Conservation (phyloP, 805 yeast genomes). For the Jamesozyma hellenica region DNA sequence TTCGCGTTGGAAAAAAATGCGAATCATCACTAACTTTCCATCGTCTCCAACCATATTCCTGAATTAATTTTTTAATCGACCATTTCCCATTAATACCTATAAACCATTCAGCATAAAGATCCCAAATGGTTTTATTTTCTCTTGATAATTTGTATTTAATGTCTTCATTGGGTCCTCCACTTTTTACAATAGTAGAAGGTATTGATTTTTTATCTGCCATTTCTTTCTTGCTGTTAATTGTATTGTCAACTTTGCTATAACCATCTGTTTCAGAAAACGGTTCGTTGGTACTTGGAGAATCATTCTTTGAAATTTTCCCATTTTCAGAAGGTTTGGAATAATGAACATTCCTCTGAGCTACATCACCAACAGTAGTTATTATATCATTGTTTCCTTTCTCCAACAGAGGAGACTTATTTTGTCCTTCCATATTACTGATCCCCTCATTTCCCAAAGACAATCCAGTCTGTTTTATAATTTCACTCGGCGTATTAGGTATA, state of each 20-base stretch:
- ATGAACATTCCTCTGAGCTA: background rate
- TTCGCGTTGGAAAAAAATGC: conserved; percentile 31
- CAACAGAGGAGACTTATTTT: too few species aligned
- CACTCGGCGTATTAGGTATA: background rate
- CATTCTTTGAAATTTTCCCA: too few species aligned
- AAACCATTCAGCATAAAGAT: conserved; percentile 31
- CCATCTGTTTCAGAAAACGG: too few species aligned
- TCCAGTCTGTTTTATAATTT: background rate
- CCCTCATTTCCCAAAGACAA: too few species aligned
- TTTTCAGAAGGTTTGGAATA: too few species aligned
- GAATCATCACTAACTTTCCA: conserved; percentile 33
- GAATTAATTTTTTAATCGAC: conserved; percentile 26
- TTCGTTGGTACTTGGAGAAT: too few species aligned
- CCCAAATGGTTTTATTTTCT: conserved; percentile 32
- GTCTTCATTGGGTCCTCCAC: conserved; percentile 18
- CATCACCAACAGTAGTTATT: background rate
- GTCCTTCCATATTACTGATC: too few species aligned
- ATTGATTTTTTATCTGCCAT: background rate
- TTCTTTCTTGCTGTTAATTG: too few species aligned
- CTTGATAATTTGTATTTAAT: conserved; percentile 30
- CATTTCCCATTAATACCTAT: conserved; percentile 28
- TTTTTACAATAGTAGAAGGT: background rate
- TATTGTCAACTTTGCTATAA: too few species aligned
- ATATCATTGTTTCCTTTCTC: background rate
- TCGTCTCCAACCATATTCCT: conserved; percentile 29